Percentiles rank a stretch among this genome's conserved stretches.
These are phyloP conservation scores for Alternaria rosae DNA, from an alignment of 2,329 filamentous ascomycete genomes.

Conservation along the genomic window DNA sequence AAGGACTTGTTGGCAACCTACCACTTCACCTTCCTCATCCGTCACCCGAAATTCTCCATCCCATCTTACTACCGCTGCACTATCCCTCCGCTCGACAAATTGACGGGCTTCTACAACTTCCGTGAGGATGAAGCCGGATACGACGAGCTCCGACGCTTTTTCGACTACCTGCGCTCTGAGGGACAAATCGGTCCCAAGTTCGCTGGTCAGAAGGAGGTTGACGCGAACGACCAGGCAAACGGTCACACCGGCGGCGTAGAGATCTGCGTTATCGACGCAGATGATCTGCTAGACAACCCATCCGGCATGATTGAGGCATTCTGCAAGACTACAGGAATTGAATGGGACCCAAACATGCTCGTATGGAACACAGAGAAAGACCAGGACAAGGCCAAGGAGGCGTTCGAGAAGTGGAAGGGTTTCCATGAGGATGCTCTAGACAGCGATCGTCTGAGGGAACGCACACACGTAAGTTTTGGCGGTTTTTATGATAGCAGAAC, in stretches of 20 bases:
- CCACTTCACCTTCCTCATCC: conserved; percentile 96
- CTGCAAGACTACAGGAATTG: conserved; percentile 80
- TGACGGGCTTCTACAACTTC: conserved; percentile 88
- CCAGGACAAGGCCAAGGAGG: conserved; percentile 70
- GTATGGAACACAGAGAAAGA: conserved; percentile 81
- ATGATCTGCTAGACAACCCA: conserved; percentile 89
- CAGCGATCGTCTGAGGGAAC: conserved; percentile 76
- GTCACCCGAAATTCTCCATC: conserved; percentile 89
- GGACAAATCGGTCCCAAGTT: conserved; percentile 74
- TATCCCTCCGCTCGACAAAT: conserved; percentile 79
- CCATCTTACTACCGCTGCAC: conserved; percentile 96
- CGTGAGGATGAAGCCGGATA: conserved; percentile 90
- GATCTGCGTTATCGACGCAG: conserved; percentile 90
- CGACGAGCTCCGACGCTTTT: conserved; percentile 81
- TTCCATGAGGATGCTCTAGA: conserved; percentile 95
- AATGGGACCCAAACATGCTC: conserved; percentile 80
- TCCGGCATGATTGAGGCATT: conserved; percentile 77
- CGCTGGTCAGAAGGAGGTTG: conserved; percentile 55
- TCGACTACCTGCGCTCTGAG: conserved; percentile 79
- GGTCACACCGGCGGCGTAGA: conserved; percentile 58
- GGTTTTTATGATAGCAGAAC: background rate
- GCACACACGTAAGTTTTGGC: conserved; percentile 64
- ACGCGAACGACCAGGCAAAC: conserved; percentile 42
- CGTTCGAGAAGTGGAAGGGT: conserved; percentile 96
- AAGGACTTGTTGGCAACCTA: conserved; percentile 76